These are phyloP conservation scores for Pichia sp. DNA, from an alignment of 1,139 yeast genomes.

Conservation along the genomic window DNA sequence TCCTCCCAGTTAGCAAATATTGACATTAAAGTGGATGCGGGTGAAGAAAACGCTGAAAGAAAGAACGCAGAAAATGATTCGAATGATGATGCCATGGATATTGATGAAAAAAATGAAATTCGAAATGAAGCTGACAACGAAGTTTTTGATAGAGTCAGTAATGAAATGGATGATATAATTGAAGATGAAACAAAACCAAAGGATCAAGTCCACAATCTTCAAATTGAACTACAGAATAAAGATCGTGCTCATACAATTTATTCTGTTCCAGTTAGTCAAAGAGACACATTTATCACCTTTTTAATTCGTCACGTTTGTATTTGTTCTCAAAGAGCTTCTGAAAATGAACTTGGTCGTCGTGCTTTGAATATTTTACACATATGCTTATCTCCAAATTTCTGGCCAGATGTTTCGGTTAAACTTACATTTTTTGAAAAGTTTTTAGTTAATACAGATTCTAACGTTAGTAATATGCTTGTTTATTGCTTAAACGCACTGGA, in stretches of 20 bases:
- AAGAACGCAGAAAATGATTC: conserved; percentile 12
- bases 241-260: conserved; percentile 29
- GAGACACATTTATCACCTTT: conserved; percentile 90
- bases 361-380: conserved; percentile 72
- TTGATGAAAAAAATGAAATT: background rate
- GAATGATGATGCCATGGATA: conserved; percentile 1
- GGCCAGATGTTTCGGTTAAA: conserved; percentile 86
- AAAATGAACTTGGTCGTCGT: conserved; percentile 73
- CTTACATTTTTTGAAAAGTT: conserved; percentile 82
- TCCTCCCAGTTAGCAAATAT: background rate
- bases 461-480: conserved; percentile 54
- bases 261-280: conserved; percentile 66
- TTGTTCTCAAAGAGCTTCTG: conserved; percentile 79
- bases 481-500: conserved; percentile 87
- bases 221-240: background rate
- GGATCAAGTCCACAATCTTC: background rate
- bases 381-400: conserved; percentile 61
- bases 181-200: background rate
- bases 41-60: conserved; percentile 19
- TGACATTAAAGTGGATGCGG: conserved; percentile 21
- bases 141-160: background rate
- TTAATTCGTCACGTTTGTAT: conserved; percentile 84
- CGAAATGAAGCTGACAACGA: background rate
- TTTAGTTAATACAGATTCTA: conserved; percentile 69
- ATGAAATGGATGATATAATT: background rate